Conservation (phyloP, 2,329 filamentous ascomycete species). For the Talaromyces albobiverticillius region DNA sequence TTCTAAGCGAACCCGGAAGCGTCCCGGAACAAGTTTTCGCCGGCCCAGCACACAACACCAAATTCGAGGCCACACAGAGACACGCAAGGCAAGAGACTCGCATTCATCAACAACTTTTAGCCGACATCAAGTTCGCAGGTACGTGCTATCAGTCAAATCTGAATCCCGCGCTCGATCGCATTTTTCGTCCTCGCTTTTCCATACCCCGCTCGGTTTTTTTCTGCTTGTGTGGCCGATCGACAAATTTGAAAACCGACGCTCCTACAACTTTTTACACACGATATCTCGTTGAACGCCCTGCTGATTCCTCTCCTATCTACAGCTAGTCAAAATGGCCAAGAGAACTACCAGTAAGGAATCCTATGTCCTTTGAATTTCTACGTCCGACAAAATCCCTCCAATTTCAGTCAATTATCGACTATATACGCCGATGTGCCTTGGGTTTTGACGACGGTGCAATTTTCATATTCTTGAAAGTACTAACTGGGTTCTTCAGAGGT, state of each 20-base stretch:
- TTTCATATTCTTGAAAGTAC: constrained; percentile 2
- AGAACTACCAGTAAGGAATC: constrained; percentile 17
- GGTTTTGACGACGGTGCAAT: background rate
- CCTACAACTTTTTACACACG: background rate
- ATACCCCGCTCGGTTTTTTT: background rate
- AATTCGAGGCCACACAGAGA: constrained; percentile 15
- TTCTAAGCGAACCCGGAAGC: constrained; percentile 8
- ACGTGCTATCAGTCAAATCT: constrained; percentile 2
- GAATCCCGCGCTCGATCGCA: no score
- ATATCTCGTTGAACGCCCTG: constrained; percentile 2
- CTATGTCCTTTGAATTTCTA: constrained; percentile 3
- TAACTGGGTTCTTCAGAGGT: constrained; percentile 59
- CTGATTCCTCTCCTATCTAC: constrained; percentile 3
- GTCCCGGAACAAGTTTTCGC: constrained; percentile 10
- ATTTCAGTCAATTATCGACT: background rate
- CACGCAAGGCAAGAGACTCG: no score
- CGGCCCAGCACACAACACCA: constrained; percentile 10
- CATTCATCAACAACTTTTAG: constrained; percentile 10
- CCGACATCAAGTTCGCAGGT: constrained; percentile 17
- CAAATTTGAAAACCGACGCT: background rate
- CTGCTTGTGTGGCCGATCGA: background rate
- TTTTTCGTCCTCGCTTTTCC: background rate
- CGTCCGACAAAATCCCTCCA: background rate
- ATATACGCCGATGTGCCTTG: background rate
- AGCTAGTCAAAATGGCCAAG: constrained; percentile 16